Evolutionary conservation across 2,329 filamentous ascomycete species (phyloP).

Genomic region (Aspergillus vadensis): DNA sequence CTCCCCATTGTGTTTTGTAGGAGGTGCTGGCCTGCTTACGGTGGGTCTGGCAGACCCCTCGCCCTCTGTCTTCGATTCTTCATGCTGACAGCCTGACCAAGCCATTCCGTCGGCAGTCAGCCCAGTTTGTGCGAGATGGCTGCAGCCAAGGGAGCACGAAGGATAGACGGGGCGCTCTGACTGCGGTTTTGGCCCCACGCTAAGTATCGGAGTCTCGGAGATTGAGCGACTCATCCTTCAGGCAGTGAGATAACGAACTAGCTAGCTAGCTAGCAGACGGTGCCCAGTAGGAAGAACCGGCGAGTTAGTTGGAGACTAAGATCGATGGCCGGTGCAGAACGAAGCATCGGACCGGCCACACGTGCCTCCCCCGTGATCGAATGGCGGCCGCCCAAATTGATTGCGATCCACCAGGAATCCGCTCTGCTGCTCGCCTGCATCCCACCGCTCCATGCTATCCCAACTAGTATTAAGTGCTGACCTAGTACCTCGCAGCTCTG

Average conservation of each 20-base stretch:
- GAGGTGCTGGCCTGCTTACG: not conserved
- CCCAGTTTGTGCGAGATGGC: not conserved
- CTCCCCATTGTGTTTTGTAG: not conserved
- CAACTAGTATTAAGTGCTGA: not conserved
- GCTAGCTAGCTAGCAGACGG: not conserved
- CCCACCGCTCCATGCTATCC: not conserved
- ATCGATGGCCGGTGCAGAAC: not conserved
- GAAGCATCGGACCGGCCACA: not conserved
- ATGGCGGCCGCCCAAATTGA: not conserved
- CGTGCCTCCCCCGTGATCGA: not conserved
- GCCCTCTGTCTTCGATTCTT: not conserved
- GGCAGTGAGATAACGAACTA: not conserved
- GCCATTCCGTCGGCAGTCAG: not conserved
- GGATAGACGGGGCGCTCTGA: not conserved
- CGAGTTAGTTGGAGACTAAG: not conserved
- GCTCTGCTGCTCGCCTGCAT: not conserved
- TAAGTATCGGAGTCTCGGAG: not conserved
- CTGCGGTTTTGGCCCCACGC: not conserved
- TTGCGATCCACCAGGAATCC: not conserved
- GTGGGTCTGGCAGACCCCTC: not conserved
- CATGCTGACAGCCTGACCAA: not conserved
- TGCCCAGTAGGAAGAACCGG: not conserved
- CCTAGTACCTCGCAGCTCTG: not conserved
- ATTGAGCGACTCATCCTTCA: slow-evolving; percentile 5
- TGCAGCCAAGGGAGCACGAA: not conserved